Evolutionary conservation across 2,329 filamentous ascomycete species (phyloP).

Genomic region (Rutstroemia sp.): DNA sequence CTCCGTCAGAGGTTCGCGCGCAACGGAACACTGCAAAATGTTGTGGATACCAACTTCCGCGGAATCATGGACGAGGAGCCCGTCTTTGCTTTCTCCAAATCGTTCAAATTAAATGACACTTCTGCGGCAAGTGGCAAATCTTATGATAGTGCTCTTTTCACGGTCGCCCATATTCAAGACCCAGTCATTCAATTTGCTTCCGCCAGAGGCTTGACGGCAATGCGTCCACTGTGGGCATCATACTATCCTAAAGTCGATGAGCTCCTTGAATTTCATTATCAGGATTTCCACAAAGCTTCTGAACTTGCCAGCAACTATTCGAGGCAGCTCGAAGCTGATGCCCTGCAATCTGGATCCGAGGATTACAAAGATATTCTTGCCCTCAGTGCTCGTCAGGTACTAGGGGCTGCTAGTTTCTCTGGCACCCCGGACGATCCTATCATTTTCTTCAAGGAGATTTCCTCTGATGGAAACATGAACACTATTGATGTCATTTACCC

Average conservation of each 20-base stretch:
- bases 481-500: constrained; percentile 87
- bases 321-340: constrained; percentile 60
- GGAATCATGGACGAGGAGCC: constrained; percentile 71
- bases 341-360: constrained; percentile 63
- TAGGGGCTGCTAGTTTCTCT: constrained; percentile 71
- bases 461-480: constrained; percentile 76
- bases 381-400: constrained; percentile 69
- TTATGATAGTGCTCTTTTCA: constrained; percentile 60
- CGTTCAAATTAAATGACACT: constrained; percentile 42
- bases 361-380: constrained; percentile 73
- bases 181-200: constrained; percentile 75
- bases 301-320: constrained; percentile 67
- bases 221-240: constrained; percentile 73
- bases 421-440: constrained; percentile 65
- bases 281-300: constrained; percentile 60
- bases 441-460: constrained; percentile 79
- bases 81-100: constrained; percentile 71
- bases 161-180: constrained; percentile 68
- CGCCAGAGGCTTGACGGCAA: constrained; percentile 65
- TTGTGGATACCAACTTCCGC: constrained; percentile 59
- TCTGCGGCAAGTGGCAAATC: constrained; percentile 19
- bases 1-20: constrained; percentile 64
- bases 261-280: constrained; percentile 69
- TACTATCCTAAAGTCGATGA: constrained; percentile 58
- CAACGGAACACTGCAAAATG: constrained; percentile 58